Evolutionary conservation across 1,284 basidiomycete species (phyloP), one percentile per base, ranked within the genome.

Genomic region (Apiotrichum sp.): DNA sequence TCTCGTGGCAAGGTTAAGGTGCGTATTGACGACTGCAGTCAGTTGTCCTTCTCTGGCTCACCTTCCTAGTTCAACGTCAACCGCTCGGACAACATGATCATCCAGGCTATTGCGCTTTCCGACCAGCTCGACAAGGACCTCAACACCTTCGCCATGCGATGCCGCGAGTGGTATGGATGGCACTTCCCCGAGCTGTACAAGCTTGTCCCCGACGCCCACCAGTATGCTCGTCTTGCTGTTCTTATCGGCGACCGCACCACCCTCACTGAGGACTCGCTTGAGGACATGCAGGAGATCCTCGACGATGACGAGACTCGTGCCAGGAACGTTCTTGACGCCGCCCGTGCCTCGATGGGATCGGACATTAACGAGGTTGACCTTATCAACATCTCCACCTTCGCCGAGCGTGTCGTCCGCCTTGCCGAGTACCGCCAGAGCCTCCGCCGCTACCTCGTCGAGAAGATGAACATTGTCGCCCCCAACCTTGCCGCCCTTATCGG

Each of bases 81-180:
- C 84, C 84, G 95, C 64, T 87, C 91, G 62, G 95, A 99, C 81
- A 99, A 98, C 81, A 99, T 99, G 95, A 98, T 99, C 80, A 98
- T 98, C 71, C 96, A 98, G 79, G 95, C 95, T 53, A 98, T 98
- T 71, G 89, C 95, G 2, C 86, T 98, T 55, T 89, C 98, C 69
- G 95, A 98, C 80, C 93, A 97, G 72, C 87, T 98, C 72, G 95
- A 98, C 84, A 98, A 98, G 82, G 95, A 98, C 77, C 93, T 98
- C 74, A 98, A 98, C 81, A 86, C 95, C 32, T 98, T 98, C 75
- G 88, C 93, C 32, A 98, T 98, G 95, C 88, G 95, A 52, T 86
- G 97, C 53, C 83, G 95, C 65, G 95, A 98, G 76, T 98, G 96
- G 96, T 98, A 98, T 77, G 95, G 96, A n/a, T 98, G 96, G 82